Evolutionary conservation across 2,329 filamentous ascomycete species (phyloP), one percentile per base, ranked within the genome.

Genomic region (Xylariaceae sp.): DNA sequence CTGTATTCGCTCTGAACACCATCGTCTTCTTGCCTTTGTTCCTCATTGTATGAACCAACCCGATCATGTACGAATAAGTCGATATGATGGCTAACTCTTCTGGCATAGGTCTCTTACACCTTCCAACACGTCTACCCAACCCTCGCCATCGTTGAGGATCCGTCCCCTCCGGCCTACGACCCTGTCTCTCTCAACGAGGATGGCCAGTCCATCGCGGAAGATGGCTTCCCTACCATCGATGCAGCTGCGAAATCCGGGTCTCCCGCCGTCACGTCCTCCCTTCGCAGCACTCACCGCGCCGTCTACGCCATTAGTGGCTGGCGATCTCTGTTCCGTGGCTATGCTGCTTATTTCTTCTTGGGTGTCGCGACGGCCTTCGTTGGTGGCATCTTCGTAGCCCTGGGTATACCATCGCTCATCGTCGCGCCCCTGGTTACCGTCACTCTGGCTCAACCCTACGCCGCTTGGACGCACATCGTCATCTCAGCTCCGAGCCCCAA

Each of bases 401-500:
- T 68, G 37, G 60, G 76, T 34, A 69, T 84, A 17, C 76, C 62
- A 62, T 75, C 67, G 71, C 76, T 71, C 23, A 34, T 90, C 52
- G 78, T 79, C 51, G 80, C 80, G 50, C 79, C 88, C 46, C 55
- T 89, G 37, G 79, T 85, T 23, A 80, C 83, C 48, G 73, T 94
- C 19, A 73, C 83, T 17, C 78, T 90, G 28, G 83, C 88, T 33
- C 89, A 89, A 68, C 74, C 94, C 57, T 83, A 86, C 71, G 84
- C 93, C 65, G 83, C 86, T 50, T 96, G 92, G 92, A 90, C 92
- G 3, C 92, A 96, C 73, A 87, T 90, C 67, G 85, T 96, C 71
- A 92, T 97, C 70, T 87, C 91, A 2, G 80, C 85, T 50, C 85
- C 87, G 4, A 87, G 83, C 54, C 70, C 79, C 44, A 82, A 84